Conservation (phyloP, 768 basidiomycete species). For the Tephrocybe sp. region DNA sequence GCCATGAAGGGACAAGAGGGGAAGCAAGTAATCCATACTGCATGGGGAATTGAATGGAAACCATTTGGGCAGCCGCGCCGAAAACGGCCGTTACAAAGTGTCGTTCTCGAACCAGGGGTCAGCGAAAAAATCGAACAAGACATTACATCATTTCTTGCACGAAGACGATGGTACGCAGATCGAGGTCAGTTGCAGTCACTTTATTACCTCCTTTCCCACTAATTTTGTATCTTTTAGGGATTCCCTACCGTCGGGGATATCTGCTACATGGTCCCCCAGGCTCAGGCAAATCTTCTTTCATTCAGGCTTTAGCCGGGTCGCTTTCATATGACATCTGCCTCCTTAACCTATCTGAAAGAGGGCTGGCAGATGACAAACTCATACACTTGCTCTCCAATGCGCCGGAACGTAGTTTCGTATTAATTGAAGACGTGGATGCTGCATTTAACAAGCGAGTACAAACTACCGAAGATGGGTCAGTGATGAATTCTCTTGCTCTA, state of each 20-base stretch:
- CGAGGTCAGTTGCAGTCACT: slow-evolving; percentile 60
- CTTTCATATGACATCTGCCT: slow-evolving; percentile 95
- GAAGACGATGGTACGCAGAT: slow-evolving; percentile 95
- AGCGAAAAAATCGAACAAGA: slow-evolving; percentile 84
- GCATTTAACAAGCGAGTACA: slow-evolving; percentile 94
- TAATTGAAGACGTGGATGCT: slow-evolving; percentile 97
- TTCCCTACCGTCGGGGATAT: slow-evolving; percentile 96
- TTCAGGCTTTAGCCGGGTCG: slow-evolving; percentile 93
- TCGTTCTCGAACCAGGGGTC: slow-evolving; percentile 83
- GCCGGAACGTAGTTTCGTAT: slow-evolving; percentile 90
- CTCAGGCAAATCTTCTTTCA: slow-evolving; percentile 98
- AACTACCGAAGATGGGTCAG: slow-evolving; percentile 90
- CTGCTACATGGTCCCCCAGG: slow-evolving; percentile 95
- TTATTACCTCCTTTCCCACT: slow-evolving; percentile 1
- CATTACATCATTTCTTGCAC: slow-evolving; percentile 74
- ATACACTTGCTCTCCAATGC: slow-evolving; percentile 91
- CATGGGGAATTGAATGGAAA: slow-evolving; percentile 96
- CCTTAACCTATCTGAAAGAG: slow-evolving; percentile 93
- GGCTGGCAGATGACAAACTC: slow-evolving; percentile 94
- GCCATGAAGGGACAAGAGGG: slow-evolving; percentile 88
- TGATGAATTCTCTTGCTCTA: background rate
- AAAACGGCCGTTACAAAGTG: slow-evolving; percentile 85
- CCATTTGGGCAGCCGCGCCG: slow-evolving; percentile 91
- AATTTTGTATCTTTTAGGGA: slow-evolving; percentile 54
- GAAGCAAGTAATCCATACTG: slow-evolving; percentile 93